Base-by-base conservation (phyloP, 2,329 filamentous ascomycete species). In the Penicillium paneum region DNA sequence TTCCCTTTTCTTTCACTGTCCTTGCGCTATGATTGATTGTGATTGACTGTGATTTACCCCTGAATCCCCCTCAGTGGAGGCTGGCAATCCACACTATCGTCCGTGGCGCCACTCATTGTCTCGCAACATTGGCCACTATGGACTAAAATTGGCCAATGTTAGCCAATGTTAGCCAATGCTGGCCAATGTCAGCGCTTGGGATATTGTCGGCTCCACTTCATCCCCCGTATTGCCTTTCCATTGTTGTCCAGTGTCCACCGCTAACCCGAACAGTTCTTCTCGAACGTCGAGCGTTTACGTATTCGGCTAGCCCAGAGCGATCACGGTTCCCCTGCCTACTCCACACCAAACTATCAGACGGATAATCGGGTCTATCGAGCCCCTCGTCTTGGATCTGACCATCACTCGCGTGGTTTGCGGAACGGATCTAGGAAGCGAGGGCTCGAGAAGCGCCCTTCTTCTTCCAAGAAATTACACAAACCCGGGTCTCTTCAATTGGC, bases 241-340 rank as follows among this genome's bases (percentile, higher is more conserved):
- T 43, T 39, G 31, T 15, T 17, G 36, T 42, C 46, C 10, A 43
- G 21, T 55, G 49, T 56, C 54, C 59, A 43, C 47, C 50, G 56
- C 61, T 64, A 56, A 64, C 59, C 46, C 57, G 24, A 49, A 58
- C 64, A 74, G 72, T 68, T 70, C 61, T 74, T 75, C 65, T 74
- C 71, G 60, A 75, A 74, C 67, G 60, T 71, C 44, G 71, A 74
- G 63, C 70, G 68, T 31, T 66, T 73, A 54, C 72, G 67, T 49
- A 66, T 69, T 49, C 66, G 70, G 61, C 59, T 72, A 66, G 69
- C 61, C 11, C 65, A 69, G 57, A 62, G 58, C 60, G 62, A 66
- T 67, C 68, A 62, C 56, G 49, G 59, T 51, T 52, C 42, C 52
- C 45, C 55, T 49, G 38, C 49, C 32, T 46, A 26, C 60, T 60